A percentile compares a stretch with the other conserved stretches of the same genome.
These are phyloP conservation scores for Umbelopsis sp. DNA, from an alignment of 371 early-diverging fungal genomes.

Conservation along the genomic window DNA sequence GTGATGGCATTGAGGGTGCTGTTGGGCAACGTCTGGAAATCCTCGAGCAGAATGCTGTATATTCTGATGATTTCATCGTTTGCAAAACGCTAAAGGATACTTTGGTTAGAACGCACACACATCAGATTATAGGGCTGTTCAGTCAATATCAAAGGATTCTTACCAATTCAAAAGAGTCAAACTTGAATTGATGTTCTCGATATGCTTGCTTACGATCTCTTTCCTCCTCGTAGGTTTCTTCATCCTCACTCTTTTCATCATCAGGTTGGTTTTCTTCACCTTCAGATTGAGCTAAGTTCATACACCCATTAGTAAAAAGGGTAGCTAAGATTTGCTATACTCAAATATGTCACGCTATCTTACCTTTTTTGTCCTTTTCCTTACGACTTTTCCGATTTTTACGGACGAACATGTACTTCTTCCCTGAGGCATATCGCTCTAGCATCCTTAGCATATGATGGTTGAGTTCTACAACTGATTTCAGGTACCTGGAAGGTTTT, in stretches of 20 bases:
- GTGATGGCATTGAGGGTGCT: slow-evolving; percentile 56
- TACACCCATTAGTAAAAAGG: not conserved
- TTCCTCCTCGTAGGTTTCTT: slow-evolving; percentile 31
- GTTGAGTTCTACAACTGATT: slow-evolving; percentile 54
- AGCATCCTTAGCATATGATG: slow-evolving; percentile 67
- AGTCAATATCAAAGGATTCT: not conserved
- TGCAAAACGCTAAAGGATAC: slow-evolving; percentile 51
- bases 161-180: slow-evolving; percentile 65
- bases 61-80: slow-evolving; percentile 51
- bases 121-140: not conserved
- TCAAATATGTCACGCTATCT: not conserved
- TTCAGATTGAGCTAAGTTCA: not conserved
- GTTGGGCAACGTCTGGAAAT: slow-evolving; percentile 48
- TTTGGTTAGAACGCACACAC: not conserved
- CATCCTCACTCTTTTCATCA: slow-evolving; percentile 36
- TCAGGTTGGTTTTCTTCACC: slow-evolving; percentile 24
- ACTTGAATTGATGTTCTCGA: slow-evolving; percentile 58
- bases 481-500: slow-evolving; percentile 49
- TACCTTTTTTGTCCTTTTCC: slow-evolving; percentile 24
- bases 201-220: slow-evolving; percentile 34
- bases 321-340: not conserved
- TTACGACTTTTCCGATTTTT: slow-evolving; percentile 38
- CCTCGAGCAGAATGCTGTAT: slow-evolving; percentile 58
- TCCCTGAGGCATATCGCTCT: slow-evolving; percentile 60
- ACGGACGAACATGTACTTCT: slow-evolving; percentile 53